Percentiles rank a stretch among this genome's conserved stretches.
Conservation (phyloP, 176 grass and related monocot species). For the Eragrostis curvula region DNA sequence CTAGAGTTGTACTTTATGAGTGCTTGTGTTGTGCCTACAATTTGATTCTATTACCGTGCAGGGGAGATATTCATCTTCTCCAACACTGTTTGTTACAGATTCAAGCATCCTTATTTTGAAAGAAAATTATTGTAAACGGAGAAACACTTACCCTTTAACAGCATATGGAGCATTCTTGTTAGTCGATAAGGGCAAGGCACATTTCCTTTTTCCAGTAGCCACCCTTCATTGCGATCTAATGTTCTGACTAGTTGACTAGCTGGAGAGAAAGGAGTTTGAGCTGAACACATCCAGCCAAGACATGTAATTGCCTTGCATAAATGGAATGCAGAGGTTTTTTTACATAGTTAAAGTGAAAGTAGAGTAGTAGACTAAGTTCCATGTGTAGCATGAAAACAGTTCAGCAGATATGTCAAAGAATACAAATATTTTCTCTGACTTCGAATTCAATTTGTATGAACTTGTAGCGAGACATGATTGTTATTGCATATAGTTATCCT, state of each 20-base stretch:
- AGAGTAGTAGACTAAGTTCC: background rate
- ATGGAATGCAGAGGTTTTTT: slow-evolving; percentile 8
- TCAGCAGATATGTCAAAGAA: background rate
- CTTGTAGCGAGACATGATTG: background rate
- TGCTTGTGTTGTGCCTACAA: background rate
- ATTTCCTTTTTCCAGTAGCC: too few relatives aligned
- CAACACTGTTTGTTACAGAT: background rate
- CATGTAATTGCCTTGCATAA: background rate
- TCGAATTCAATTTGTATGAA: slow-evolving; percentile 24
- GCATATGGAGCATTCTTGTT: too few relatives aligned
- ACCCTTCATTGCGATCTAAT: background rate
- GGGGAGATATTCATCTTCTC: background rate
- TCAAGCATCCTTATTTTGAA: background rate
- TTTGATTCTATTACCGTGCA: background rate
- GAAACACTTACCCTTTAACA: slow-evolving; percentile 1
- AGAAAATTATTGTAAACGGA: background rate
- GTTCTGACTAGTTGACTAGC: slow-evolving; percentile 1
- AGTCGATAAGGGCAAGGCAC: too few relatives aligned
- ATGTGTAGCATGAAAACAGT: background rate
- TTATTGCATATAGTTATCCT: slow-evolving; percentile 28
- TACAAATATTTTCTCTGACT: background rate
- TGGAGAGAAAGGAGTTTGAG: background rate
- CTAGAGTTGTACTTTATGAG: slow-evolving; percentile 10
- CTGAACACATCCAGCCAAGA: slow-evolving; percentile 13
- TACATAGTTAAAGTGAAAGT: slow-evolving; percentile 2